phyloP scores from a whole-genome alignment of 208 protist species.

The Novymonas esmeraldas region DNA sequence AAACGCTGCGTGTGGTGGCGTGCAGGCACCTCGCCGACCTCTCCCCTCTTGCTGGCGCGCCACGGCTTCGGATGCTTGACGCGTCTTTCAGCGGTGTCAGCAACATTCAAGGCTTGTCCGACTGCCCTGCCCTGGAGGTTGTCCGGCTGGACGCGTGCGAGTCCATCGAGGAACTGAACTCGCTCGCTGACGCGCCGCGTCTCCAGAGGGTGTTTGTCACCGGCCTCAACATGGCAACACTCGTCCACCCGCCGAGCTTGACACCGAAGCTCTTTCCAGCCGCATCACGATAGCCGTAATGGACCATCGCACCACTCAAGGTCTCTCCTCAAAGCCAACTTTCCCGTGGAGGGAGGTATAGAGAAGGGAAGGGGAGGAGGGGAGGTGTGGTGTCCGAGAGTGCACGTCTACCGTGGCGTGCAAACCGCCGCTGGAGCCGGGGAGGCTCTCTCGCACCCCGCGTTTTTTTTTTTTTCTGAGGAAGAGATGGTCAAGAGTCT shows the following conservation, averaged over 20 bases:
- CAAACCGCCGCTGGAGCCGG: too few relatives aligned
- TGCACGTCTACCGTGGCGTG: too few relatives aligned
- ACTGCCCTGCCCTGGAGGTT: constrained; percentile 10
- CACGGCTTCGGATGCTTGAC: constrained; percentile 8
- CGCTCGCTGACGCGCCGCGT: constrained; percentile 9
- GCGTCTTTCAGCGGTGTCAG: constrained; percentile 12
- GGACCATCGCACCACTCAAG: too few relatives aligned
- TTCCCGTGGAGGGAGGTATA: too few relatives aligned
- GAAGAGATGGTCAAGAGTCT: too few relatives aligned
- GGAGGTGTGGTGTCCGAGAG: too few relatives aligned
- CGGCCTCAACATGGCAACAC: neutral
- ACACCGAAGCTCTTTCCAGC: constrained; percentile 2
- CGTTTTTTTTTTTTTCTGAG: too few relatives aligned
- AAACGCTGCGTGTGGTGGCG: neutral
- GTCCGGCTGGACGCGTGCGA: constrained; percentile 12
- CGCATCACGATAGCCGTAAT: neutral
- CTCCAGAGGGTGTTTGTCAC: constrained; percentile 9
- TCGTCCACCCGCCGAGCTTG: constrained; percentile 4
- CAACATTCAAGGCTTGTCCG: constrained; percentile 3
- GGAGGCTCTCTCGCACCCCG: too few relatives aligned
- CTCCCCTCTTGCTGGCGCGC: constrained; percentile 15
- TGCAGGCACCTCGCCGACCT: constrained; percentile 8
- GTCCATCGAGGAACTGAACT: neutral
- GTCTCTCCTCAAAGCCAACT: too few relatives aligned
- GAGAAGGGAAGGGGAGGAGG: too few relatives aligned